Evolutionary conservation across 768 basidiomycete species (phyloP), one percentile per base, ranked within the genome.

Genomic region (Suillus hirtellus): DNA sequence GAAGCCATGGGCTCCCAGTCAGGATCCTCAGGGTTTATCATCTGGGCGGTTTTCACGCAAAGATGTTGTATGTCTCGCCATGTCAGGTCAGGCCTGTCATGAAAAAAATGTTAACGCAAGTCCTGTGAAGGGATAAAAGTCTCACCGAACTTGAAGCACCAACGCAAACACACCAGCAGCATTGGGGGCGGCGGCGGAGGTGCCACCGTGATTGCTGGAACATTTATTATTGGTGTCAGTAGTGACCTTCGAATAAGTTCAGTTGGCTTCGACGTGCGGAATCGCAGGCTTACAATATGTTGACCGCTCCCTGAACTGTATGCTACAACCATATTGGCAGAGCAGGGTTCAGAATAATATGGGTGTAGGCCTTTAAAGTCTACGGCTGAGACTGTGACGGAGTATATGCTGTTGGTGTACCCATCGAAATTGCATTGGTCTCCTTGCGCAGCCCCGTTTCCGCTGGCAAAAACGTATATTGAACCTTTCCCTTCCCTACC

Each of bases 381-480:
- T 64, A 99, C 82, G 0, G 97, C 93, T n/a, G 95, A 89, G 35
- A 99, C 94, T 0, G 97, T 99, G 49, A 99, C 87, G 8, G 92
- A 93, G 77, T 93, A 98, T 63, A 99, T 96, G 70, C 91, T 93
- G 73, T 99, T 99, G 14, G 97, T 99, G 75, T 99, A 99, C 8
- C 97, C 97, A 68, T 99, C 96, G 71, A 99, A 99, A 74, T 99
- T 99, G 81, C 97, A 99, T 75, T 99, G 96, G 72, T 99, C 97
- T 19, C 91, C 93, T 61, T 84, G 83, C 9, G 84, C 84, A 37
- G 94, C 97, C 9, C 97, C 97, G 72, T 99, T 99, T 0, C 97
- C 97, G 60, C 93, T 95, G 4, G 97, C 97, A 71, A 99, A 99
- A 34, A 99, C 97, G 67, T 92, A 99, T 65, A 99, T 82, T 38